Base-by-base conservation (phyloP, 495 filamentous ascomycete species). In the Daldinia grandis region DNA sequence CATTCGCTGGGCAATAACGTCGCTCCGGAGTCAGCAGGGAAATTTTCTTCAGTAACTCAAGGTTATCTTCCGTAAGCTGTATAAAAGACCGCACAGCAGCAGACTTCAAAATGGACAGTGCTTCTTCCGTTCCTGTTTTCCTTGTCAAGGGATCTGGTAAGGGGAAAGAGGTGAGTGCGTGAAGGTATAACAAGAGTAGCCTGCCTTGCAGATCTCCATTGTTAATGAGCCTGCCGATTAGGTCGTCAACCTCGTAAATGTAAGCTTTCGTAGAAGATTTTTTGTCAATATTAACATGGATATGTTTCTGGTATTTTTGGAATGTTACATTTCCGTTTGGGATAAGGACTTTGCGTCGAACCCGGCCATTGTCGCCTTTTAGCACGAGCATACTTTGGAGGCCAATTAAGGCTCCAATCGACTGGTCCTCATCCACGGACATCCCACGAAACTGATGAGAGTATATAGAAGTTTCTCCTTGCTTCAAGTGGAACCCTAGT, bases 71-170 rank as follows among this genome's bases (percentile, higher is more conserved):
- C 4, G 76, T 66, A 3, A 91, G 77, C 4, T 62, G 65, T 9
- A 75, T 71, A 49, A 88, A 89, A 0, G 88, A 90, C 51, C 80
- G 69, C 0, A 86, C 67, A 1, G 85, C 77, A 27, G 85, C 84
- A 3, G 81, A 84, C 0, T 66, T 63, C 9, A 91, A 79, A 24
- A 86, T 82, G 0, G 68, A 61, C 1, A 92, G 71, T 0, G 85
- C 82, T 68, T 90, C 80, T 63, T 92, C 90, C 0, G 88, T 91
- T 0, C 91, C 91, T 3, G 88, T 92, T 27, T 76, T 80, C 0
- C 69, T 62, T 0, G 87, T 89, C 0, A 92, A 73, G 0, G 81
- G 78, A 68, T 93, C 91, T 0, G 86, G 82, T 0, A 91, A 65
- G 49, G 81, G 85, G 56, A 80, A 84, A 1, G 88, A 86, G 0